Base-by-base conservation (phyloP, 2,329 filamentous ascomycete genomes). In the Arthrobotrys sinensis region DNA sequence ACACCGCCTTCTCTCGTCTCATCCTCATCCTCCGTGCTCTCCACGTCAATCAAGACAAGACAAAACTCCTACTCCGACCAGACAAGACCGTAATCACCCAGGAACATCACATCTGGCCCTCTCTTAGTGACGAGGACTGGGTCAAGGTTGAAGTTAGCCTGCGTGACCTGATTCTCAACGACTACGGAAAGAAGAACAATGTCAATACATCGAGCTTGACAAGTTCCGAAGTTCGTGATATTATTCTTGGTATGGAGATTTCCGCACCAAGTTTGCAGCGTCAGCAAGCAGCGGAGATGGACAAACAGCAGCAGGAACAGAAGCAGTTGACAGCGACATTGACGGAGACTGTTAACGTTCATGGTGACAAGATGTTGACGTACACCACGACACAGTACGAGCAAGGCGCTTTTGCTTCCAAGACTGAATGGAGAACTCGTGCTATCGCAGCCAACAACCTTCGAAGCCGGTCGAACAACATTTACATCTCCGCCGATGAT, bases 121-220 rank as follows among this genome's bases (percentile, higher is more conserved):
- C 93, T 0, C 86, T 99, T 69, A 91, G 93, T 0, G 96, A 99
- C 80, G 96, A 99, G 82, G 94, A 97, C 80, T 99, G 96, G 96
- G 96, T 99, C 85, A 97, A 97, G 89, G 93, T 99, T n/a, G 96
- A 99, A 87, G 94, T 94, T 53, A 93, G 97, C 83, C 87, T 99
- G 48, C 91, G 96, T 84, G 96, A 99, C 87, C 87, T 99, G 80
- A 99, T 99, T 82, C 84, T 99, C 81, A 97, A 98, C 81, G 96
- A 99, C 84, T 99, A 99, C 84, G 96, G 96, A 83, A 99, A 98
- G 89, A 99, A 99, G 89, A 99, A 99, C 87, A 99, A 98, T 82
- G 96, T 99, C 87, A 99, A 99, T 82, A 95, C 96, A 11, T 96
- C 96, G 14, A 97, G 94, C 84, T 88, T 99, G 85, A 99, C 96